Percentiles rank a stretch among this genome's conserved stretches.
These are phyloP conservation scores for Botryotinia narcissicola DNA, from an alignment of 2,329 filamentous ascomycete species.

Conservation along the genomic window DNA sequence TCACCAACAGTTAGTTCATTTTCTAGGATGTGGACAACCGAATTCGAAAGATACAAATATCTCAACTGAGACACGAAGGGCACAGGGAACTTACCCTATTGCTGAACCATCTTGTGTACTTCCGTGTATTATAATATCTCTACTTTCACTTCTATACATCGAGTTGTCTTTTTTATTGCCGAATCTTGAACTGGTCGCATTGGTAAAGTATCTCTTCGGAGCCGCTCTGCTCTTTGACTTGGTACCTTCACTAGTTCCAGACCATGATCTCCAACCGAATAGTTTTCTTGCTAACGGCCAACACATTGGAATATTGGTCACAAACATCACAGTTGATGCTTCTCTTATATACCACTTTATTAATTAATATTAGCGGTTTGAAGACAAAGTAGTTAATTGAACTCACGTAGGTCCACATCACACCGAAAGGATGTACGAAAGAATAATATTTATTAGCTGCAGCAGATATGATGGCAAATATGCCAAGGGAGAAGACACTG, in stretches of 20 bases:
- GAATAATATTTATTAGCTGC: constrained; percentile 51
- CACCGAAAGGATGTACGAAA: constrained; percentile 40
- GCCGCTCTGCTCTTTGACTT: background rate
- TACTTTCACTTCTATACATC: constrained; percentile 6
- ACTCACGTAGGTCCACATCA: constrained; percentile 31
- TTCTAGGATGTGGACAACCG: background rate
- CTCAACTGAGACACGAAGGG: background rate
- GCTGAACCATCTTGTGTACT: background rate
- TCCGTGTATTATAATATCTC: background rate
- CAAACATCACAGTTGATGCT: constrained; percentile 51
- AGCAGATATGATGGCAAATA: constrained; percentile 51
- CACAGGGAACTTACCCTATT: constrained; percentile 3
- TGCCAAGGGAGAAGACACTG: constrained; percentile 46
- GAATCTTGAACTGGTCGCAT: background rate
- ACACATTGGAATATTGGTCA: constrained; percentile 53
- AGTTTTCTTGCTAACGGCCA: constrained; percentile 42
- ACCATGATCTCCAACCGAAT: constrained; percentile 14
- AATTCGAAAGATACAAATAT: background rate
- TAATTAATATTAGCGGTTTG: constrained; percentile 22
- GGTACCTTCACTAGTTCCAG: background rate
- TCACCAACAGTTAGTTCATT: background rate
- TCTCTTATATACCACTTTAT: constrained; percentile 53
- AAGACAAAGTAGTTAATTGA: constrained; percentile 21
- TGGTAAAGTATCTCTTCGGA: background rate
- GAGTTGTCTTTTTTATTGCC: background rate